Evolutionary conservation across 1,284 basidiomycete genomes (phyloP).

Genomic region (Sanguinoderma infundibulare): DNA sequence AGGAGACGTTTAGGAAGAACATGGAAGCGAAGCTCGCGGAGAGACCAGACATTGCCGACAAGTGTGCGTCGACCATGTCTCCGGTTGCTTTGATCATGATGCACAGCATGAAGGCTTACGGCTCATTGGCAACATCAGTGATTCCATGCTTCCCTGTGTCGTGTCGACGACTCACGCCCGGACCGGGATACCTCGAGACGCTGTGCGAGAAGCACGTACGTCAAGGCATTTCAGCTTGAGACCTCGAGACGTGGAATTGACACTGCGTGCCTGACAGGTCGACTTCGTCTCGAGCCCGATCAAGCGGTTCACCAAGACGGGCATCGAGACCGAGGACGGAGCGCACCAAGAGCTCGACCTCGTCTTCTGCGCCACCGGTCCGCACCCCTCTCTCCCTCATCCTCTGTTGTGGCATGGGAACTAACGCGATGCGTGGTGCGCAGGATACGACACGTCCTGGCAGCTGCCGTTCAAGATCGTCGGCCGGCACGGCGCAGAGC

Average conservation of each 20-base stretch:
- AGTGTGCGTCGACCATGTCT: slow-evolving; percentile 41
- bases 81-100: neutral
- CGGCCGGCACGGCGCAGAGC: slow-evolving; percentile 51
- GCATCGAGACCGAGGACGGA: slow-evolving; percentile 61
- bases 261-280: neutral
- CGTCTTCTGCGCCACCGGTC: slow-evolving; percentile 42
- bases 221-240: neutral
- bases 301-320: slow-evolving; percentile 51
- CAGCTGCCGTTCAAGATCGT: slow-evolving; percentile 55
- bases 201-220: slow-evolving; percentile 61
- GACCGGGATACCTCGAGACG: slow-evolving; percentile 68
- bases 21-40: slow-evolving; percentile 57
- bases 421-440: neutral
- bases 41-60: slow-evolving; percentile 63
- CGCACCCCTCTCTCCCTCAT: no score
- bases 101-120: neutral
- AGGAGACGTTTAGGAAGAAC: slow-evolving; percentile 44
- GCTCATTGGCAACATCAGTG: slow-evolving; percentile 38
- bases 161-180: slow-evolving; percentile 65
- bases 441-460: slow-evolving; percentile 59
- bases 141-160: slow-evolving; percentile 61
- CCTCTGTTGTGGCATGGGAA: neutral
- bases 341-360: slow-evolving; percentile 57
- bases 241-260: neutral
- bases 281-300: slow-evolving; percentile 42